These are phyloP conservation scores for Spencermartinsiella ligniputridi DNA, from an alignment of 1,139 yeast genomes.

Conservation along the genomic window DNA sequence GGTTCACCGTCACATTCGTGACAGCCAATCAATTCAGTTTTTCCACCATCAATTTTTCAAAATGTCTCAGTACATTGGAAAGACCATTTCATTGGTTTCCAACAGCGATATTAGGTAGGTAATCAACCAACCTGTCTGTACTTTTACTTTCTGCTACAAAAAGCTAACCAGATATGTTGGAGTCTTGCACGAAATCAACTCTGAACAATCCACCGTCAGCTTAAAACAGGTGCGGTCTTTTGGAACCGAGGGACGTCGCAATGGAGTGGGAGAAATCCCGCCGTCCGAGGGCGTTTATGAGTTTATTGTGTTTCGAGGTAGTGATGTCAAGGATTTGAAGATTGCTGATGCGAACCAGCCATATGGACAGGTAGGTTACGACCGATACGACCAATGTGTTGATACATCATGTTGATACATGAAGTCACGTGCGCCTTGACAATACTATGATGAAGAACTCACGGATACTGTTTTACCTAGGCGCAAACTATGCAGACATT, in stretches of 20 bases:
- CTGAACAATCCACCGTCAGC: conserved; percentile 88
- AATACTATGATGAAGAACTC: conserved; percentile 27
- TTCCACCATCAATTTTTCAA: not conserved
- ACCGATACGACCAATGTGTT: not conserved
- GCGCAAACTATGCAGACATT: conserved; percentile 36
- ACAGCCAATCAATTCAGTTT: not conserved
- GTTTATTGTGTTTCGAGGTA: conserved; percentile 82
- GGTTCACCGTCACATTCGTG: no score
- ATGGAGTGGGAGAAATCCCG: conserved; percentile 65
- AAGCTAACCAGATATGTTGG: conserved; percentile 83
- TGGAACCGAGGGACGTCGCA: conserved; percentile 91
- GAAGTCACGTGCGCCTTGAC: not conserved
- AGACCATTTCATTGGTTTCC: conserved; percentile 84
- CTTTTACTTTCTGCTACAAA: no score
- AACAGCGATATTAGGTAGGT: conserved; percentile 69
- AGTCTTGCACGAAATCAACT: conserved; percentile 76
- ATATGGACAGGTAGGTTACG: conserved; percentile 25
- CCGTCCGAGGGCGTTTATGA: conserved; percentile 74
- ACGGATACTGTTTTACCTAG: conserved; percentile 31
- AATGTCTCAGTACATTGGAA: conserved; percentile 90
- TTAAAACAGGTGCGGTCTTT: conserved; percentile 75
- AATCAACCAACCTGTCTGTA: not conserved
- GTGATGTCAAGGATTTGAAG: conserved; percentile 85
- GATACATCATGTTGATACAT: not conserved
- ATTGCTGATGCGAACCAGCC: conserved; percentile 58